These are phyloP conservation scores for Eucalyptus regnans DNA, from an alignment of 345 rosid genomes.

Conservation along the genomic window DNA sequence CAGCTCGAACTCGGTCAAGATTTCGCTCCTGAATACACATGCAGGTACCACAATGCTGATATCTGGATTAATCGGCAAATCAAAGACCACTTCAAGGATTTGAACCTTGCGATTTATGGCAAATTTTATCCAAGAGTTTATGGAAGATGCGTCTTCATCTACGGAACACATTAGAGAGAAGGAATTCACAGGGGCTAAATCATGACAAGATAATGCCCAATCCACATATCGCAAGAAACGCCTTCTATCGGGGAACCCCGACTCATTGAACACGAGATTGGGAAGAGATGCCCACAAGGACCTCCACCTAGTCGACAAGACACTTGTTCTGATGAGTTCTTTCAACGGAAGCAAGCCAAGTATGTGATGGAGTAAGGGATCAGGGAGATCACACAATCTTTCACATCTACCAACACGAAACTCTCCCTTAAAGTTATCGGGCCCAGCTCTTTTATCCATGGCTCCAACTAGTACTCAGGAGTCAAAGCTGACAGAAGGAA, in stretches of 20 bases:
- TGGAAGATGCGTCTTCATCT: too few relatives aligned
- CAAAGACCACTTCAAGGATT: rapidly evolving
- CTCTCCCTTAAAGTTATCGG: too few relatives aligned
- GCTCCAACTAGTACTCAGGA: background rate
- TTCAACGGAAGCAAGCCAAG: background rate
- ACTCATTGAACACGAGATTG: background rate
- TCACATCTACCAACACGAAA: background rate
- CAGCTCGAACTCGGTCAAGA: rapidly evolving
- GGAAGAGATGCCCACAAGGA: background rate
- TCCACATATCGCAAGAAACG: background rate
- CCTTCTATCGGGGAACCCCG: rapidly evolving
- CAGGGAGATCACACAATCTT: background rate
- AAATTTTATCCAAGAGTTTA: too few relatives aligned
- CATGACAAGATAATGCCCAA: background rate
- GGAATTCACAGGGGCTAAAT: background rate
- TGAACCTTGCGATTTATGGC: background rate
- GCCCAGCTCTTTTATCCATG: background rate
- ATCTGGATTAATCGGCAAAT: rapidly evolving
- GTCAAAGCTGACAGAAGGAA: rapidly evolving
- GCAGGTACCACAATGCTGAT: too few relatives aligned
- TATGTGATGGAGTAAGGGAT: background rate
- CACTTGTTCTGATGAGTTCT: too few relatives aligned
- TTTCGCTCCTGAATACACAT: too few relatives aligned
- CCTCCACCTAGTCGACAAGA: background rate
- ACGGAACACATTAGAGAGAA: rapidly evolving